Base-by-base conservation (phyloP, 768 basidiomycete genomes). In the Multifurca ochricompacta region DNA sequence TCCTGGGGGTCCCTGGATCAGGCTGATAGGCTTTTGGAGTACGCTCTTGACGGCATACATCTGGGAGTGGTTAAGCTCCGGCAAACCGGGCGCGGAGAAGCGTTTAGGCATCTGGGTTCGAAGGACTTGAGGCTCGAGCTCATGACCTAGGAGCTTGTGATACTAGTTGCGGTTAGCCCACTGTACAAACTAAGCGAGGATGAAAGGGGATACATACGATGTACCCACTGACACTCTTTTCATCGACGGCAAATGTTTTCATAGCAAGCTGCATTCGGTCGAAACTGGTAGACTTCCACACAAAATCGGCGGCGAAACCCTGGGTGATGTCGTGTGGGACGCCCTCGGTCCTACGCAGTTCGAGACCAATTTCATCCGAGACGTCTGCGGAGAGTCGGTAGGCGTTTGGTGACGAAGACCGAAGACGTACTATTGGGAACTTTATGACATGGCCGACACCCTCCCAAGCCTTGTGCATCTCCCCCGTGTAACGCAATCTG, bases 11-110 rank as follows among this genome's bases (percentile, higher is more conserved):
- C 96, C 96, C 70, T 99, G 96, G 63, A 99, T 99, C 59, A 99
- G 77, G 64, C 91, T 93, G 57, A 99, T 79, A 19, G 96, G 96
- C 71, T 98, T 98, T 70, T 99, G 96, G 11, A 99, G 75, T 6
- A 99, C 95, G 63, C 91, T 94, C 76, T 98, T 99, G 66, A 99
- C 96, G 2, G 96, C 96, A 71, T 91, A 95, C 91, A 99, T 97
- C 69, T 99, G 96, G 19, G 95, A 98, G 66, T 97, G 95, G 65
- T 99, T 99, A 65, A 99, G 83, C 67, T 99, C 96, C 3, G 96
- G 96, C 35, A 99, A 82, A 25, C 92, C 91, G 9, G 94, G 95
- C 0, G 96, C 96, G 2, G 95, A 98, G 68, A 98, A 96, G 34
- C 90, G 83, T 69, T 96, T 95, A 2, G 93, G 92, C 92, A 96